Conservation (phyloP, 2,329 filamentous ascomycete genomes). For the Colletotrichum incanum region DNA sequence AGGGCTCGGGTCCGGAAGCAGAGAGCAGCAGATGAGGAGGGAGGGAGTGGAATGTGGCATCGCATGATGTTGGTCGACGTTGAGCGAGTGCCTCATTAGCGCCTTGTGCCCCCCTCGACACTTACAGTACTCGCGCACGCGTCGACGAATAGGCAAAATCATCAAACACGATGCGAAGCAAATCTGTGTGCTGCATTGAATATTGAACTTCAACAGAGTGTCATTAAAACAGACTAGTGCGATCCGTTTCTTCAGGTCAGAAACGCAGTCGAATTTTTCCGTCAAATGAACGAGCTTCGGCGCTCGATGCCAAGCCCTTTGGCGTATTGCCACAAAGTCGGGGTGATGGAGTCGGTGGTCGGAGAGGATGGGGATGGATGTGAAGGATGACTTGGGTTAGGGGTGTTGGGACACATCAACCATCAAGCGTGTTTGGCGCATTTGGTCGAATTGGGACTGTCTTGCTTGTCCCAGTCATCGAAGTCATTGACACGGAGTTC, state of each 20-base stretch:
- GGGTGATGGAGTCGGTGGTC: background rate
- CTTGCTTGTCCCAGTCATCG: conserved; percentile 13
- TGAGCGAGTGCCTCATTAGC: conserved; percentile 18
- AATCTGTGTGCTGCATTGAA: background rate
- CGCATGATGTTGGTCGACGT: conserved; percentile 32
- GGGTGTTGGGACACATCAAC: conserved; percentile 17
- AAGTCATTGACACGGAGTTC: background rate
- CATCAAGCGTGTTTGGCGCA: conserved; percentile 13
- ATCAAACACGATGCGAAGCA: background rate
- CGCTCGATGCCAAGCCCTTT: conserved; percentile 28
- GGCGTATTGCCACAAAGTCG: conserved; percentile 18
- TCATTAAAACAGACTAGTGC: conserved; percentile 20
- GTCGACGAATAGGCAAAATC: background rate
- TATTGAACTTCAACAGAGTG: background rate
- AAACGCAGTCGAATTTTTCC: conserved; percentile 40
- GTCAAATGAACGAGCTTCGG: conserved; percentile 33
- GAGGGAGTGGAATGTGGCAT: conserved; percentile 27
- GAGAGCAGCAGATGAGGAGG: conserved; percentile 1
- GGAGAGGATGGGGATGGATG: background rate
- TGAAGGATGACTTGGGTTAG: conserved; percentile 9
- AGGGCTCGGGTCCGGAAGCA: conserved; percentile 35
- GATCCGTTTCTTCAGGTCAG: conserved; percentile 28
- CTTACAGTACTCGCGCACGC: background rate
- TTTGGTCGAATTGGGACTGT: conserved; percentile 19
- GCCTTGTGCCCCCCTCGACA: conserved; percentile 4